Evolutionary conservation across 805 yeast genomes (phyloP), one percentile per base, ranked within the genome.

Genomic region (Ogataea haglerorum): DNA sequence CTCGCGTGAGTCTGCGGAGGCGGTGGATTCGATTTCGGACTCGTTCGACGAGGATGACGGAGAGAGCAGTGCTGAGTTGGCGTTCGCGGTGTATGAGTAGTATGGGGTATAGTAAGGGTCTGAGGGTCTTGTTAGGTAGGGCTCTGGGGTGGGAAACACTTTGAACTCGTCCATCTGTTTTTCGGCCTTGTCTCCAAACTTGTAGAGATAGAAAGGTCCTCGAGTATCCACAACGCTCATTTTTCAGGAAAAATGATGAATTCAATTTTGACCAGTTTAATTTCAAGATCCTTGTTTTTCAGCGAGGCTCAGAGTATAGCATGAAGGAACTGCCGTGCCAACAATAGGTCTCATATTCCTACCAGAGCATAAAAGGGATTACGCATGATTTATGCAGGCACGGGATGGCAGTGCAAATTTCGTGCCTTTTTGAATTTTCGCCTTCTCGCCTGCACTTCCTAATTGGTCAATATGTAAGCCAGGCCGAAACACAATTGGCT

Each of bases 171-270:
- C 54, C 39, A 44, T 36, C 13, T 30, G 34, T 21, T 46, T 38
- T 30, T 52, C 53, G 6, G 51, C 44, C 1, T 49, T 43, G 38
- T 50, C 50, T 19, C 42, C 40, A 24, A 53, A 48, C 42, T 51
- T 51, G 47, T 53, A 53, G 14, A 53, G 41, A 25, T 51, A 53
- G 36, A 53, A 53, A 2, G 57, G 57, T 9, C 42, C 36, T 6
- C 37, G 22, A 27, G 49, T 43, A n/a, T 27, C 34, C 15, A 41
- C 37, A 23, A 22, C 34, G 30, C 32, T 40, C 43, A 40, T 40
- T 12, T 10, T 24, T 4, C 6, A 6, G 8, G 14, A 24, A 24
- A 24, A 24, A 9, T n/a, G 27, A 24, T 24, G 27, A 24, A 24
- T 6, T 24, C 27, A 24, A 24, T 24, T 24, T 24, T 24, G 27